Conservation (phyloP, 2,329 filamentous ascomycete species). For the Fusarium nelsonii region DNA sequence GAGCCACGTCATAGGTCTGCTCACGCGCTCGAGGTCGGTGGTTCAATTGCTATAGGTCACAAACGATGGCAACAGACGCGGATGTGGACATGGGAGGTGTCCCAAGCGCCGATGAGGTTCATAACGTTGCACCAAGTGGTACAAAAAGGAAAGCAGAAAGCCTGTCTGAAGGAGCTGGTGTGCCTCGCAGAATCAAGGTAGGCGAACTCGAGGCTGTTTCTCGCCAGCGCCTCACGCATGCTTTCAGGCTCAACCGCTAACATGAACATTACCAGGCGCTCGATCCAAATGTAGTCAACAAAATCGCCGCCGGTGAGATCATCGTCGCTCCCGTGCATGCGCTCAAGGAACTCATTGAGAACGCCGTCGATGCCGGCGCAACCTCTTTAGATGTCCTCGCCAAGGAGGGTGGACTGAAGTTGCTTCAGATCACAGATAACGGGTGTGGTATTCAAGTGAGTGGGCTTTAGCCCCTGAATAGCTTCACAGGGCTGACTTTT, state of each 20-base stretch:
- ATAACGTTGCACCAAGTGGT: slow-evolving; percentile 47
- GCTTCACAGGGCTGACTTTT: slow-evolving; percentile 29
- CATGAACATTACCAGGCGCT: slow-evolving; percentile 71
- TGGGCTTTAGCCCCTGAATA: neutral
- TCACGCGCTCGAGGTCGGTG: slow-evolving; percentile 4
- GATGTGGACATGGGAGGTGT: slow-evolving; percentile 37
- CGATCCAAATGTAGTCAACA: slow-evolving; percentile 94
- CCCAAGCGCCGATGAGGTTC: slow-evolving; percentile 7
- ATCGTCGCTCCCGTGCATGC: slow-evolving; percentile 98
- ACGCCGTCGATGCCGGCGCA: slow-evolving; percentile 96
- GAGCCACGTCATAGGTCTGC: slow-evolving; percentile 2
- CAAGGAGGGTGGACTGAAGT: slow-evolving; percentile 94
- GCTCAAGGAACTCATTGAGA: slow-evolving; percentile 95
- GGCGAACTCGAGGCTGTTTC: slow-evolving; percentile 36
- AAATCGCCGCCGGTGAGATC: slow-evolving; percentile 97
- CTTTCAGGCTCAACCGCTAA: slow-evolving; percentile 17
- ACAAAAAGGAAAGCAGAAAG: slow-evolving; percentile 64
- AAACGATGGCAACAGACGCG: slow-evolving; percentile 59
- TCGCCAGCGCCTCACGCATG: slow-evolving; percentile 14
- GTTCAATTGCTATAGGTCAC: neutral
- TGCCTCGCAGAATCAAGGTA: slow-evolving; percentile 64
- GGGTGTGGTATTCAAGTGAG: slow-evolving; percentile 91
- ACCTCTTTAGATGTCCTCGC: slow-evolving; percentile 91
- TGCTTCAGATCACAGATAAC: slow-evolving; percentile 97
- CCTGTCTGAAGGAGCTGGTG: slow-evolving; percentile 53